These are phyloP conservation scores for Penicillium hordei DNA, from an alignment of 2,329 filamentous ascomycete genomes.

Conservation along the genomic window DNA sequence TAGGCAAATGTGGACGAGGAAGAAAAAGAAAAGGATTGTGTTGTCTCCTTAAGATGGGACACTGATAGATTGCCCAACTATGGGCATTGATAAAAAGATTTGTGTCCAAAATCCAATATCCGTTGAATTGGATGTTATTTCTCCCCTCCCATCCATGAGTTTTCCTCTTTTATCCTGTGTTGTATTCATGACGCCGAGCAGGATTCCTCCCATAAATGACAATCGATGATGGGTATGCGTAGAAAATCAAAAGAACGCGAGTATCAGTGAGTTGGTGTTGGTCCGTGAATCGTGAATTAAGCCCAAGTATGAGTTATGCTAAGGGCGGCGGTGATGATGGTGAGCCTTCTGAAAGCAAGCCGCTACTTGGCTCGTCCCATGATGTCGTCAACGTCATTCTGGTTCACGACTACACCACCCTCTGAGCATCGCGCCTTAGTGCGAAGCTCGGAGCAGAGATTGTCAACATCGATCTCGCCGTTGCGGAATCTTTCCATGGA, in stretches of 20 bases:
- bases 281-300: slow-evolving; percentile 24
- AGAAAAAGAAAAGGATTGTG: neutral
- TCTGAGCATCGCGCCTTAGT: slow-evolving; percentile 95
- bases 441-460: slow-evolving; percentile 85
- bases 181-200: slow-evolving; percentile 24
- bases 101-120: neutral
- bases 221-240: slow-evolving; percentile 31
- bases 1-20: neutral
- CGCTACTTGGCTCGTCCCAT: slow-evolving; percentile 50
- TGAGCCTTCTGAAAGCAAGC: neutral
- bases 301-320: neutral
- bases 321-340: neutral
- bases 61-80: slow-evolving; percentile 2
- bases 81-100: neutral
- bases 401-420: slow-evolving; percentile 81
- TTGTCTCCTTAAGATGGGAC: neutral
- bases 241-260: slow-evolving; percentile 17
- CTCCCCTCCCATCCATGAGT: neutral
- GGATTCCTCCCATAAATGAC: slow-evolving; percentile 15
- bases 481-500: slow-evolving; percentile 82
- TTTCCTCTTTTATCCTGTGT: slow-evolving; percentile 13
- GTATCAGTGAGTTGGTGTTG: slow-evolving; percentile 10
- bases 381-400: slow-evolving; percentile 82
- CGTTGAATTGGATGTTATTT: neutral
- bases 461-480: slow-evolving; percentile 91